Conservation (phyloP, 192 early-diverging fungal genomes). For the Diversispora eburnea region DNA sequence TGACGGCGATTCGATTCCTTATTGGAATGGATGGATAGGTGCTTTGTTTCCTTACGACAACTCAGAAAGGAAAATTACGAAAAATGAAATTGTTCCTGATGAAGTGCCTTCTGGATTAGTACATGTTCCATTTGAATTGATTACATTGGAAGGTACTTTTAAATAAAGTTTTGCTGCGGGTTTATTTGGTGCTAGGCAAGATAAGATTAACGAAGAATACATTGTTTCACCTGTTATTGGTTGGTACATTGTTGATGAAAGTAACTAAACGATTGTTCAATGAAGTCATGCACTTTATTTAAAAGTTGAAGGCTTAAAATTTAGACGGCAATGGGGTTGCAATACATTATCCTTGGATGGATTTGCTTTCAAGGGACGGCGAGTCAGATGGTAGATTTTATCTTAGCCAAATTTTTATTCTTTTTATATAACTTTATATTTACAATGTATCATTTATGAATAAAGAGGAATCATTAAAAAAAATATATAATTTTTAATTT, state of each 20-base stretch:
- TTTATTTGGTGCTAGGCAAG: constrained; percentile 18
- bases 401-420: no score
- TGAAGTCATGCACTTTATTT: no score
- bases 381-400: no score
- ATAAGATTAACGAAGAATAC: constrained; percentile 1
- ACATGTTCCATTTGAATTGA: constrained; percentile 3
- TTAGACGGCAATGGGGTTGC: no score
- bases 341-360: no score
- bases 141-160: background rate
- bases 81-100: background rate
- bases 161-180: constrained; percentile 14
- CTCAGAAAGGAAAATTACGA: background rate
- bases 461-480: no score
- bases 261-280: no score
- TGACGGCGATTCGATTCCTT: background rate
- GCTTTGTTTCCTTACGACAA: constrained; percentile 3
- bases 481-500: no score
- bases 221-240: background rate
- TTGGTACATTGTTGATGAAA: background rate
- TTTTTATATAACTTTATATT: no score
- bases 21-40: constrained; percentile 11
- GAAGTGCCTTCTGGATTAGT: constrained; percentile 10
- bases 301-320: no score
- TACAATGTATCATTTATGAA: no score
- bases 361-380: no score